These are phyloP conservation scores for Euphorbia pulcherrima DNA, from an alignment of 345 rosid species.

Conservation along the genomic window DNA sequence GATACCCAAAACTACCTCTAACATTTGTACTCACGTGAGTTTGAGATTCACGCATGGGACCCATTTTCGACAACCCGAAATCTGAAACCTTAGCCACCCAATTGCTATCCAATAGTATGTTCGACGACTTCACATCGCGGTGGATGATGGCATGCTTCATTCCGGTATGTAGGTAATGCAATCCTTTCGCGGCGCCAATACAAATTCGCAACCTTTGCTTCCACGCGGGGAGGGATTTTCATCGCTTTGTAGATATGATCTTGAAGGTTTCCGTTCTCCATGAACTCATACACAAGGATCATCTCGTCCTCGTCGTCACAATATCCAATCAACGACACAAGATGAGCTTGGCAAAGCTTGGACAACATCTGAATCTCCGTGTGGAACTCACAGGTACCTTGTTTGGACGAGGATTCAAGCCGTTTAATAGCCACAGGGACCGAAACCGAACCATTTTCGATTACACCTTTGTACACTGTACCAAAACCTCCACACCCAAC, in stretches of 20 bases:
- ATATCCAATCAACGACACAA: slow-evolving; percentile 40
- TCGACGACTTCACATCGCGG: slow-evolving; percentile 47
- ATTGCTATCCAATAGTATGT: slow-evolving; percentile 44
- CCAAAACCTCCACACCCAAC: slow-evolving; percentile 40
- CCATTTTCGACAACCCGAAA: slow-evolving; percentile 43
- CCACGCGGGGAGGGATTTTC: slow-evolving; percentile 29
- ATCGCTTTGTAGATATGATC: slow-evolving; percentile 25
- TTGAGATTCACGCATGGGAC: slow-evolving; percentile 30
- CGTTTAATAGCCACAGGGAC: slow-evolving; percentile 38
- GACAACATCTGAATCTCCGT: slow-evolving; percentile 44
- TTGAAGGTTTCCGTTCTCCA: slow-evolving; percentile 26
- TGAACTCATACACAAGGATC: slow-evolving; percentile 42
- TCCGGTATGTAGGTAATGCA: slow-evolving; percentile 31
- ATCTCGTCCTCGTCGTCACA: slow-evolving; percentile 36
- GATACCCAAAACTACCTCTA: slow-evolving; percentile 47
- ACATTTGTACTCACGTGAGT: slow-evolving; percentile 41
- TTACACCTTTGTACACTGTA: slow-evolving; percentile 30
- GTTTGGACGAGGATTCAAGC: slow-evolving; percentile 26
- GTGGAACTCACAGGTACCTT: slow-evolving; percentile 38
- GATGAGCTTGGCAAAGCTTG: slow-evolving; percentile 33
- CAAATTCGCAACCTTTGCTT: slow-evolving; percentile 39
- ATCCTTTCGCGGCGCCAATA: slow-evolving; percentile 37
- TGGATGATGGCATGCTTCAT: slow-evolving; percentile 39
- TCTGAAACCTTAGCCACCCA: slow-evolving; percentile 54
- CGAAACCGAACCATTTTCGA: slow-evolving; percentile 14